A percentile compares a stretch with the other conserved stretches of the same genome.
Conservation (phyloP, 345 rosid species). For the Carallia brachiata region DNA sequence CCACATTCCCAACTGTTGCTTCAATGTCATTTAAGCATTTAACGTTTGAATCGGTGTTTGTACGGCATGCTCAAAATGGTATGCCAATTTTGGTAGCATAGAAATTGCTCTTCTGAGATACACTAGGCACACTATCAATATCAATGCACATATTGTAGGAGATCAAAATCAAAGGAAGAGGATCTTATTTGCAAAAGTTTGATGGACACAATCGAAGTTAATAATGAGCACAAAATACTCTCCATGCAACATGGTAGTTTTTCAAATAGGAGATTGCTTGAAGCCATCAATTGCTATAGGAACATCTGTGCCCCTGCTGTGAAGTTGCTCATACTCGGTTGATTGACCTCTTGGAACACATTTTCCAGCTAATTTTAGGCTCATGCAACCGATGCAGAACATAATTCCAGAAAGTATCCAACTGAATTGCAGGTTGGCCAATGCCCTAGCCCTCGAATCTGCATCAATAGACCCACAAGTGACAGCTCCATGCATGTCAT, state of each 20-base stretch:
- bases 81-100: no score
- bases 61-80: not conserved
- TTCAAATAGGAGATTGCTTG: constrained; percentile 29
- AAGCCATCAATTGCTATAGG: constrained; percentile 28
- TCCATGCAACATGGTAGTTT: not conserved
- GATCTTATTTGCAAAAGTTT: no score
- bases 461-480: constrained; percentile 55
- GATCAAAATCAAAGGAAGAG: no score
- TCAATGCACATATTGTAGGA: no score
- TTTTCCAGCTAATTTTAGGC: constrained; percentile 51
- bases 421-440: constrained; percentile 89
- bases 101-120: no score
- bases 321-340: constrained; percentile 48
- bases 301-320: constrained; percentile 33
- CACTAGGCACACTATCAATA: no score
- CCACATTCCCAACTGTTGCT: not conserved
- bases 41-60: no score
- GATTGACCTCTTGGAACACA: constrained; percentile 19
- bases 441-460: constrained; percentile 63
- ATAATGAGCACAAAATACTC: no score
- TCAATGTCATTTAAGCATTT: no score
- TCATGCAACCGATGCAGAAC: constrained; percentile 53
- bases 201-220: no score
- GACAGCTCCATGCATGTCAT: constrained; percentile 51
- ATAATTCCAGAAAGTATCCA: constrained; percentile 69